phyloP scores from a whole-genome alignment of 768 basidiomycete species.

The Cubamyces sp. region DNA sequence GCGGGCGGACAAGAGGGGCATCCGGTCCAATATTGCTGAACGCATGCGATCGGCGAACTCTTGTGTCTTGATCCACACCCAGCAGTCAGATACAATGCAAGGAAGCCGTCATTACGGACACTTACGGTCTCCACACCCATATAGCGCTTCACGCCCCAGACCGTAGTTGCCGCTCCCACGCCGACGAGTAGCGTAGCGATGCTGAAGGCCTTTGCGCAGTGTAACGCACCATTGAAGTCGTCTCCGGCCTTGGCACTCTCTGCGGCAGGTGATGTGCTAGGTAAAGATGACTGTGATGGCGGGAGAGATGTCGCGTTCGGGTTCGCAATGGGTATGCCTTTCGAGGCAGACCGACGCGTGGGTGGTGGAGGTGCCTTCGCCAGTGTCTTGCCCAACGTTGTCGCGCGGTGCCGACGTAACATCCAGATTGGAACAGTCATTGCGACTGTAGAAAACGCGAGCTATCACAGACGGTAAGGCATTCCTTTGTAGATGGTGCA shows the following conservation, averaged over 20 bases:
- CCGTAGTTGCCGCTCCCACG: slow-evolving; percentile 46
- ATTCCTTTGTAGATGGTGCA: background rate
- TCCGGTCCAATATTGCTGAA: slow-evolving; percentile 44
- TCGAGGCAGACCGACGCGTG: slow-evolving; percentile 18
- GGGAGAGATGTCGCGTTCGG: slow-evolving; percentile 7
- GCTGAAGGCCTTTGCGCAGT: slow-evolving; percentile 64
- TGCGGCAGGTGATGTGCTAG: background rate
- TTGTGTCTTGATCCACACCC: slow-evolving; percentile 43
- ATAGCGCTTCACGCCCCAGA: slow-evolving; percentile 53
- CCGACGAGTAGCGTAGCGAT: slow-evolving; percentile 66
- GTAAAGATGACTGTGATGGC: background rate
- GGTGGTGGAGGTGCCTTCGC: slow-evolving; percentile 27
- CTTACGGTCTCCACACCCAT: slow-evolving; percentile 62
- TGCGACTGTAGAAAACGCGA: slow-evolving; percentile 37
- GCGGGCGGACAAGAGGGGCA: slow-evolving; percentile 53
- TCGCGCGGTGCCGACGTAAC: slow-evolving; percentile 33
- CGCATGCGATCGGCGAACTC: slow-evolving; percentile 68
- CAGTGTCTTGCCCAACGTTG: slow-evolving; percentile 20
- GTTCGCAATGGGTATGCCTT: slow-evolving; percentile 4
- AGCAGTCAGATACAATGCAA: slow-evolving; percentile 9
- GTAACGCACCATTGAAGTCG: slow-evolving; percentile 53
- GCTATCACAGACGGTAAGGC: slow-evolving; percentile 18
- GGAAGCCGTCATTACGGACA: slow-evolving; percentile 5
- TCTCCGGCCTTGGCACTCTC: slow-evolving; percentile 28
- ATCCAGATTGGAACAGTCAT: slow-evolving; percentile 36